Evolutionary conservation across 2,329 filamentous ascomycete species (phyloP).

Genomic region (Verticillium albo-atrum): DNA sequence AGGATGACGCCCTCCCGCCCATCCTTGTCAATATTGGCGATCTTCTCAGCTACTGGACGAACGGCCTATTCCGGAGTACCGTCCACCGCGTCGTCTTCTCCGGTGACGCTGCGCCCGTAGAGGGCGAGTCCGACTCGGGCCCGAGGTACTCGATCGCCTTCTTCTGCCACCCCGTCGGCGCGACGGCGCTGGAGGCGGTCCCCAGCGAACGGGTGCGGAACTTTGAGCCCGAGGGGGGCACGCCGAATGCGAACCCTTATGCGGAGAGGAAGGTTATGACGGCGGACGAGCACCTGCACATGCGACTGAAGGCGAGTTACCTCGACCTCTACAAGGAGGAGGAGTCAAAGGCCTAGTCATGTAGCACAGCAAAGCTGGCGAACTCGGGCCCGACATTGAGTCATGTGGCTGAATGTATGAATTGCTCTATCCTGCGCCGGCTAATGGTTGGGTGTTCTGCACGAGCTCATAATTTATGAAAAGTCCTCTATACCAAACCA

Average conservation of each 20-base stretch:
- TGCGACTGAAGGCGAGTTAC: conserved; percentile 57
- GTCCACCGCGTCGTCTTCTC: conserved; percentile 83
- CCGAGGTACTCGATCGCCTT: conserved; percentile 63
- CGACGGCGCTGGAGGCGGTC: conserved; percentile 49
- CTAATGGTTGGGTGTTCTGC: neutral
- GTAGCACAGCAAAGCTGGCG: neutral
- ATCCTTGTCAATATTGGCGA: conserved; percentile 76
- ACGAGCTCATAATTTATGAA: neutral
- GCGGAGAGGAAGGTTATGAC: conserved; percentile 54
- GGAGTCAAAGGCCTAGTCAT: conserved; percentile 9
- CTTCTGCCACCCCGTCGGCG: conserved; percentile 61
- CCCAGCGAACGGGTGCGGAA: conserved; percentile 53
- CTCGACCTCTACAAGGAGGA: conserved; percentile 46
- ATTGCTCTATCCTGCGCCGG: neutral
- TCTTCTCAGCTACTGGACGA: conserved; percentile 81
- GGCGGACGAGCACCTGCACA: conserved; percentile 59
- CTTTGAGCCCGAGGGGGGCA: conserved; percentile 27
- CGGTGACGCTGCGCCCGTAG: conserved; percentile 14
- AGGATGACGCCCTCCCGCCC: conserved; percentile 57
- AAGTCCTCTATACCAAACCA: conserved; percentile 28
- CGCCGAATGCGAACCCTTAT: conserved; percentile 37
- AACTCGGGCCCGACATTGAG: no score
- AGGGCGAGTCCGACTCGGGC: conserved; percentile 42
- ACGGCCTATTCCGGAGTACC: conserved; percentile 79
- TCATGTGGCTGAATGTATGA: no score